These are phyloP conservation scores for Dothistroma pini DNA, from an alignment of 2,329 filamentous ascomycete species.

Conservation along the genomic window DNA sequence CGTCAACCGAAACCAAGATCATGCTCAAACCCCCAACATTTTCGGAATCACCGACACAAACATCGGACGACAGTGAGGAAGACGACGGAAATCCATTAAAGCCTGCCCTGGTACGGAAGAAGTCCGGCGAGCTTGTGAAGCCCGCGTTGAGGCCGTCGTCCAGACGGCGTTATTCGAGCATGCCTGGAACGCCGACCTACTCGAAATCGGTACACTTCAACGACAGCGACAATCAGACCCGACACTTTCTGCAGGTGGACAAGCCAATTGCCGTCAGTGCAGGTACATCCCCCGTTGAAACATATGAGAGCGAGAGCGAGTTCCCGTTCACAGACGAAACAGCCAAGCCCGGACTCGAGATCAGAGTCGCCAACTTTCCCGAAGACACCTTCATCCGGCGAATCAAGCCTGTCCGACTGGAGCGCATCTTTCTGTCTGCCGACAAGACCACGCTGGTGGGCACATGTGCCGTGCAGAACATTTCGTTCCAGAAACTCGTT, in stretches of 20 bases:
- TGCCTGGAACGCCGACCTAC: constrained; percentile 95
- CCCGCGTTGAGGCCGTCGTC: constrained; percentile 80
- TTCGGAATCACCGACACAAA: constrained; percentile 43
- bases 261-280: constrained; percentile 94
- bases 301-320: constrained; percentile 80
- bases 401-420: constrained; percentile 68
- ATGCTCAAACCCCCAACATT: constrained; percentile 42
- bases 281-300: constrained; percentile 84
- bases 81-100: constrained; percentile 50
- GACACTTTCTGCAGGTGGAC: constrained; percentile 93
- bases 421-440: constrained; percentile 78
- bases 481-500: constrained; percentile 84
- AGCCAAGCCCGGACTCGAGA: constrained; percentile 74
- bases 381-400: constrained; percentile 60
- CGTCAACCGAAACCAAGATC: constrained; percentile 55
- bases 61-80: constrained; percentile 51
- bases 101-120: constrained; percentile 94
- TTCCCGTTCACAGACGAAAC: constrained; percentile 72
- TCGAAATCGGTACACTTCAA: constrained; percentile 99
- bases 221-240: constrained; percentile 89
- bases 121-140: constrained; percentile 93
- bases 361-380: constrained; percentile 80
- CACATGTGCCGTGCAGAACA: constrained; percentile 77
- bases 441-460: constrained; percentile 87
- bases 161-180: constrained; percentile 82